These are phyloP conservation scores for Aurinia saxatilis DNA, from an alignment of 345 rosid genomes.

Conservation along the genomic window DNA sequence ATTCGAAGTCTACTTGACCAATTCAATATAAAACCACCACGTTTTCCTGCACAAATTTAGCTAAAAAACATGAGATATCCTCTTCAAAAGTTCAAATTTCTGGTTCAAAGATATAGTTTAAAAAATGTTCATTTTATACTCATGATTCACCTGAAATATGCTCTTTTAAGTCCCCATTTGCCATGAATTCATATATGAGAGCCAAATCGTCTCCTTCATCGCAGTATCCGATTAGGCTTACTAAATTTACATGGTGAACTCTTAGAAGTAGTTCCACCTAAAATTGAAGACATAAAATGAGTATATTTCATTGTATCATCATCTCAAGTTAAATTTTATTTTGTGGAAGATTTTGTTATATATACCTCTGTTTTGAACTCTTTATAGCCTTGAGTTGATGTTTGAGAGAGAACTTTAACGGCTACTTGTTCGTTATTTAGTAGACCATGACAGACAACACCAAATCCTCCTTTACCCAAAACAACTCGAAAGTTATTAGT, in stretches of 20 bases:
- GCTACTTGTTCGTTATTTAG: slow-evolving; percentile 40
- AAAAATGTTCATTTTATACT: too few species aligned
- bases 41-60: neutral
- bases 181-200: slow-evolving; percentile 35
- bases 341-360: too few species aligned
- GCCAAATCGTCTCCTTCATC: too few species aligned
- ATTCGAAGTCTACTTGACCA: slow-evolving; percentile 36
- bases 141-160: slow-evolving; percentile 26
- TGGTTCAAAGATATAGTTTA: too few species aligned
- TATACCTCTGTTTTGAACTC: slow-evolving; percentile 43
- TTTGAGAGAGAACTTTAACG: slow-evolving; percentile 41
- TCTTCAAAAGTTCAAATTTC: neutral
- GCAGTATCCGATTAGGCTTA: slow-evolving; percentile 1
- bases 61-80: neutral
- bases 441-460: slow-evolving; percentile 38
- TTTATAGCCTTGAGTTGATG: slow-evolving; percentile 36
- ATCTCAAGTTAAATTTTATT: too few species aligned
- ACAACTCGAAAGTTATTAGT: slow-evolving; percentile 33
- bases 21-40: neutral
- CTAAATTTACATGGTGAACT: slow-evolving; percentile 39
- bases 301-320: too few species aligned
- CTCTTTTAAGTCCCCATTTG: slow-evolving; percentile 25
- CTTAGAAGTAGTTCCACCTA: slow-evolving; percentile 33
- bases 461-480: slow-evolving; percentile 49
- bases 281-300: too few species aligned